These are phyloP conservation scores for Pyrenochaeta sp. DNA, from an alignment of 2,329 filamentous ascomycete species.

Conservation along the genomic window DNA sequence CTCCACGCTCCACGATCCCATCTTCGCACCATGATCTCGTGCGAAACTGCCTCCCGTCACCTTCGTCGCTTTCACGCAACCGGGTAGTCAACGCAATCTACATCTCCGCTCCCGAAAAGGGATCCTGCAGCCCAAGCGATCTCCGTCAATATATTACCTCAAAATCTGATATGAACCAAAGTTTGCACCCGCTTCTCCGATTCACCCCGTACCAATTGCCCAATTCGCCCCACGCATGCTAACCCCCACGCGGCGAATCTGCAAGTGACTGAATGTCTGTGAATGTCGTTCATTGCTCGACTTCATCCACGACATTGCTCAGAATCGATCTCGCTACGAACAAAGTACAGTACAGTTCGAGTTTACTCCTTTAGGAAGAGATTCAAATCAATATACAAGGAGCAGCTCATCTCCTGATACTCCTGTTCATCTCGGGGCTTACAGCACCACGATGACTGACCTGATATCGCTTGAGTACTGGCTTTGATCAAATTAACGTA, in stretches of 20 bases:
- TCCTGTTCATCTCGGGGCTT: neutral
- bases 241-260: neutral
- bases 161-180: constrained; percentile 25
- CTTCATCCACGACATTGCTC: neutral
- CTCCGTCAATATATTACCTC: constrained; percentile 16
- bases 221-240: neutral
- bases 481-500: neutral
- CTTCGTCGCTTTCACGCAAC: constrained; percentile 5
- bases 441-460: constrained; percentile 7
- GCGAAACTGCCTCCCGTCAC: neutral
- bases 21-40: neutral
- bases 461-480: neutral
- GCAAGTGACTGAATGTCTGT: neutral
- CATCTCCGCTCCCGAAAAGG: constrained; percentile 16
- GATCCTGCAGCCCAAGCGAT: constrained; percentile 21
- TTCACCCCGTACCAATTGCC: neutral
- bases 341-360: neutral
- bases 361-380: neutral
- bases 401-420: neutral
- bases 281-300: neutral
- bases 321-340: neutral
- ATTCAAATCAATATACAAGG: neutral
- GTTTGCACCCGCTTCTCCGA: constrained; percentile 5
- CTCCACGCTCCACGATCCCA: constrained; percentile 11
- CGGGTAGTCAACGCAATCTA: constrained; percentile 11